These are phyloP conservation scores for Coccomyxa subellipsoidea DNA, from an alignment of 163 green algal species.

Conservation along the genomic window DNA sequence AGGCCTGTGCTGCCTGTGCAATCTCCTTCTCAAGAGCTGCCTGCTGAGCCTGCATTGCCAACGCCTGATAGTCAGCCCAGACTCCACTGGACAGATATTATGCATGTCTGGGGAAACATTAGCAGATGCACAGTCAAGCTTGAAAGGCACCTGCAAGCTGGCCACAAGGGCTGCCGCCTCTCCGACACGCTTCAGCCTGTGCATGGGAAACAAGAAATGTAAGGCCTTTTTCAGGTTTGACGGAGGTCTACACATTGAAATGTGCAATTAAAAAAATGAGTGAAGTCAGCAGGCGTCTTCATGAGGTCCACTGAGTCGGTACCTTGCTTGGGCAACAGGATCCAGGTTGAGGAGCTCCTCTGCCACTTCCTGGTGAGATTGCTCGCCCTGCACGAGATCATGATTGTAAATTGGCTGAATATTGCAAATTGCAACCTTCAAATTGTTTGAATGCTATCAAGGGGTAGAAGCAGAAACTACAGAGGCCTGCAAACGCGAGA, in stretches of 20 bases:
- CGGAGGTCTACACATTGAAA: neutral
- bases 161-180: conserved; percentile 42
- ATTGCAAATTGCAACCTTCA: too few species aligned
- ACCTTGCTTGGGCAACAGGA: conserved; percentile 7
- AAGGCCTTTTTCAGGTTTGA: neutral
- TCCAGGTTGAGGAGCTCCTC: neutral
- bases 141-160: conserved; percentile 25
- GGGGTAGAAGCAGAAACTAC: too few species aligned
- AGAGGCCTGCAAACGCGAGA: too few species aligned
- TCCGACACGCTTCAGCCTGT: conserved; percentile 31
- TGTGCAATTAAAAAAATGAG: neutral
- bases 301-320: neutral
- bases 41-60: conserved; percentile 37
- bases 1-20: conserved; percentile 31
- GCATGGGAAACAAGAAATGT: neutral
- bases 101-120: conserved; percentile 7
- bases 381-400: neutral
- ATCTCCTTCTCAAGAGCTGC: conserved; percentile 41
- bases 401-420: too few species aligned
- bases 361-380: neutral
- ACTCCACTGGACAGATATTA: neutral
- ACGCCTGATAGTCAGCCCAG: conserved; percentile 1
- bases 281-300: neutral
- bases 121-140: neutral
- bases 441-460: too few species aligned